These are phyloP conservation scores for Globisporangium heterothallicum DNA, from an alignment of 352 stramenopile species.

Conservation along the genomic window DNA sequence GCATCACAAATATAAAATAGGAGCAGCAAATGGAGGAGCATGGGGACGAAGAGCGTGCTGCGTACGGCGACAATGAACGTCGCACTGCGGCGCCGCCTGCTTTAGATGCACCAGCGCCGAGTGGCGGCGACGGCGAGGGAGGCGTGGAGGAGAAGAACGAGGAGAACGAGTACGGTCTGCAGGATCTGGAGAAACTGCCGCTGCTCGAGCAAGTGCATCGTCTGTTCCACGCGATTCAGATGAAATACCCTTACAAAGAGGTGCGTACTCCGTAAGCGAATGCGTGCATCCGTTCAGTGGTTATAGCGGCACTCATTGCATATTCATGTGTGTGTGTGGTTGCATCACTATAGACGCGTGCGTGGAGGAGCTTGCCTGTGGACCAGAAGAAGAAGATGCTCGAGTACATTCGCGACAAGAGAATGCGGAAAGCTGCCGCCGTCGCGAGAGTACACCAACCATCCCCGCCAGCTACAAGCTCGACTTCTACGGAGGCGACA, in stretches of 20 bases:
- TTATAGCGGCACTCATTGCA: too few relatives aligned
- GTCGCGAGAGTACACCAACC: slow-evolving; percentile 5
- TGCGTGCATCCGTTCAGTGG: not conserved
- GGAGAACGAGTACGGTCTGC: slow-evolving; percentile 66
- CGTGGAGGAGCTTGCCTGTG: slow-evolving; percentile 69
- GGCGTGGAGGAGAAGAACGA: slow-evolving; percentile 12
- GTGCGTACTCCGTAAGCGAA: slow-evolving; percentile 14
- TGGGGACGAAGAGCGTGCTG: slow-evolving; percentile 1
- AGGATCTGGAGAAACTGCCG: slow-evolving; percentile 54
- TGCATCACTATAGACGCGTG: slow-evolving; percentile 36
- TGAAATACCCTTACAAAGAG: slow-evolving; percentile 80
- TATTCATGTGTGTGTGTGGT: not conserved
- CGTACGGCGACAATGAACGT: too few relatives aligned
- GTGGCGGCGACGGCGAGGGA: not conserved
- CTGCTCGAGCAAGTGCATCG: slow-evolving; percentile 83
- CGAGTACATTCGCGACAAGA: slow-evolving; percentile 73
- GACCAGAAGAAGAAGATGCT: slow-evolving; percentile 81
- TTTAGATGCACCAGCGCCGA: not conserved
- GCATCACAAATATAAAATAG: too few relatives aligned
- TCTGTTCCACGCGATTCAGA: slow-evolving; percentile 79
- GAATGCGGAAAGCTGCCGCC: slow-evolving; percentile 20
- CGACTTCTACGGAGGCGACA: not conserved
- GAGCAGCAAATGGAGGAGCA: too few relatives aligned
- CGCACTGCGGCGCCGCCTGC: not conserved
- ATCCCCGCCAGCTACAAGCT: too few relatives aligned